Evolutionary conservation across 495 filamentous ascomycete genomes (phyloP).

Genomic region (Trichoderma parareesei): DNA sequence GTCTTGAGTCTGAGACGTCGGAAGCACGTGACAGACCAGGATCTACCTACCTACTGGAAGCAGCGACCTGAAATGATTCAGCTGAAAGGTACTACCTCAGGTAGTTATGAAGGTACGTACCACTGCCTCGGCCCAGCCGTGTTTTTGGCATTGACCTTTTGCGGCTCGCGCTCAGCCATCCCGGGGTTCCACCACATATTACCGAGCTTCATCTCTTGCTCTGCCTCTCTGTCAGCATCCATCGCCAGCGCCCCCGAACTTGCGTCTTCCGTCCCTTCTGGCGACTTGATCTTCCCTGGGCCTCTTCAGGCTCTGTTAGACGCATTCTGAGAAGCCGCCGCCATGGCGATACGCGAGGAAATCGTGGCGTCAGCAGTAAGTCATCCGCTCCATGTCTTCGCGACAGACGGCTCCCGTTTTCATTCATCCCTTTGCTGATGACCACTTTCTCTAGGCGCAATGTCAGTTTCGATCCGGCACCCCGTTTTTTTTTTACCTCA

Average conservation of each 20-base stretch:
- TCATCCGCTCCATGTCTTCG: conserved; percentile 14
- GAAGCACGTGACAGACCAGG: no score
- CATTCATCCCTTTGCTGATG: neutral
- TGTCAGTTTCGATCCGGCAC: conserved; percentile 28
- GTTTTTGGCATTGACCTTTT: neutral
- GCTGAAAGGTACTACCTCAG: no score
- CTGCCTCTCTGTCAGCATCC: neutral
- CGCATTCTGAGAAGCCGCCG: conserved; percentile 13
- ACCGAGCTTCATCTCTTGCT: neutral
- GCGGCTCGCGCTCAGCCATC: conserved; percentile 2
- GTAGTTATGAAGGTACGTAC: no score
- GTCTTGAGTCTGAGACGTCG: neutral
- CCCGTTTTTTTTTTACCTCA: conserved; percentile 31
- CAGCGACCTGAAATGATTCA: no score
- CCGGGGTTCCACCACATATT: neutral
- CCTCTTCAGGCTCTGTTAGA: neutral
- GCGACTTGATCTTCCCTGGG: neutral
- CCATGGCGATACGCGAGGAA: conserved; percentile 77
- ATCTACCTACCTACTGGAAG: no score
- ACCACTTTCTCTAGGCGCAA: conserved; percentile 26
- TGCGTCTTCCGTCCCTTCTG: neutral
- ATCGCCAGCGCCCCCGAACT: neutral
- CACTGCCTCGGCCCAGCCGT: conserved; percentile 12
- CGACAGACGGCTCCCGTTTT: neutral
- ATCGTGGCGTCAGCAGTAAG: conserved; percentile 73